Evolutionary conservation across 2,329 filamentous ascomycete genomes (phyloP).

Genomic region (Exutisphaerella laricina): DNA sequence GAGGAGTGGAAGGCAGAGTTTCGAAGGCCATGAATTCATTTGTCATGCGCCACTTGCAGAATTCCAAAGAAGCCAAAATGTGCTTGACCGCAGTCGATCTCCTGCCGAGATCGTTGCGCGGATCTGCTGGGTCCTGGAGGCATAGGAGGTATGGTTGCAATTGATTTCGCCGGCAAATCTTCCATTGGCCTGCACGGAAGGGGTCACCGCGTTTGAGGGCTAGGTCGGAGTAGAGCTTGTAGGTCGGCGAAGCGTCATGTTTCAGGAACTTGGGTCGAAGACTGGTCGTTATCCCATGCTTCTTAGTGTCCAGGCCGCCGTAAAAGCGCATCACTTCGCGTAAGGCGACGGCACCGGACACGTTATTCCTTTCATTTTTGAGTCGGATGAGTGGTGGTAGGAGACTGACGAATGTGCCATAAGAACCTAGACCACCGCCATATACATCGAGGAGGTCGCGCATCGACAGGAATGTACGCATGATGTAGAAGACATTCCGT

Average conservation of each 20-base stretch:
- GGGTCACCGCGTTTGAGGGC: slow-evolving; percentile 18
- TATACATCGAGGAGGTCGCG: slow-evolving; percentile 46
- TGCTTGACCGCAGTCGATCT: slow-evolving; percentile 47
- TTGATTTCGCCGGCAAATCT: slow-evolving; percentile 33
- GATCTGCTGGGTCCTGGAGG: slow-evolving; percentile 56
- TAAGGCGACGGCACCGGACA: slow-evolving; percentile 40
- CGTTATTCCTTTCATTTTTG: background rate
- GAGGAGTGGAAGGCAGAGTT: background rate
- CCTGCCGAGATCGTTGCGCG: slow-evolving; percentile 52
- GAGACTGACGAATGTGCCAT: slow-evolving; percentile 53
- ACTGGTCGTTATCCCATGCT: slow-evolving; percentile 46
- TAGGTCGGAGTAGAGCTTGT: slow-evolving; percentile 9
- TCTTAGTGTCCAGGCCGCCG: slow-evolving; percentile 41
- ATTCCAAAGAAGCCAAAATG: slow-evolving; percentile 42
- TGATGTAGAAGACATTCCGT: slow-evolving; percentile 44
- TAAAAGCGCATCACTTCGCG: slow-evolving; percentile 49
- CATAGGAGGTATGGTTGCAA: slow-evolving; percentile 43
- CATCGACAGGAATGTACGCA: slow-evolving; percentile 48
- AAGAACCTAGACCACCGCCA: slow-evolving; percentile 48
- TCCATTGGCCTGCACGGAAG: slow-evolving; percentile 32
- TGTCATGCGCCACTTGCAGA: no score
- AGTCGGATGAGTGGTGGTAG: slow-evolving; percentile 43
- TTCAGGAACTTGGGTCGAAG: slow-evolving; percentile 37
- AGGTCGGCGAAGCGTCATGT: slow-evolving; percentile 12
- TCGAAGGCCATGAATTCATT: background rate